A percentile compares a stretch with the other conserved stretches of the same genome.
Conservation (phyloP, 805 yeast genomes). For the Saturnispora silvae region DNA sequence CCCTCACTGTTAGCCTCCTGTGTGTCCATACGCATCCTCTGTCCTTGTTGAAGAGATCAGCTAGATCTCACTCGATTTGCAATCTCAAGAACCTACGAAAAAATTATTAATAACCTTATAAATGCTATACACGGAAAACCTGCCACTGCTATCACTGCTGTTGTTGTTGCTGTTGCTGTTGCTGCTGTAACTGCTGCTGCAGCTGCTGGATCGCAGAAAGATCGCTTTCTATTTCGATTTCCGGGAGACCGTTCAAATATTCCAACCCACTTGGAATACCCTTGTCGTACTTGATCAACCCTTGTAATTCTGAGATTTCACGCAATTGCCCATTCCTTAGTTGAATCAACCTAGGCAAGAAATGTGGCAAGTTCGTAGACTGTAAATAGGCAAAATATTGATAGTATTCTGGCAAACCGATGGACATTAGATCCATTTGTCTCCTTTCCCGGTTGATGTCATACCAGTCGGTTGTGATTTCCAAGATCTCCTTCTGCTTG, state of each 20-base stretch:
- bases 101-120: too few relatives aligned
- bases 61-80: too few relatives aligned
- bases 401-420: slow-evolving; percentile 38
- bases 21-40: too few relatives aligned
- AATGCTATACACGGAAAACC: too few relatives aligned
- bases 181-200: too few relatives aligned
- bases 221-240: slow-evolving; percentile 69
- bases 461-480: slow-evolving; percentile 84
- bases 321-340: slow-evolving; percentile 56
- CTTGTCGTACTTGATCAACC: slow-evolving; percentile 46
- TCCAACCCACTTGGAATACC: slow-evolving; percentile 71
- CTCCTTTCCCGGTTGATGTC: slow-evolving; percentile 82
- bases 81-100: too few relatives aligned
- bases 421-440: slow-evolving; percentile 57
- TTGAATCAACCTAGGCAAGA: slow-evolving; percentile 39
- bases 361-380: slow-evolving; percentile 17
- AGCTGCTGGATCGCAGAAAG: too few relatives aligned
- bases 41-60: too few relatives aligned
- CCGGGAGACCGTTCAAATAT: slow-evolving; percentile 48
- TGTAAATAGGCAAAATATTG: slow-evolving; percentile 23
- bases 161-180: too few relatives aligned
- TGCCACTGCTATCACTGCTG: too few relatives aligned
- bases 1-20: too few relatives aligned
- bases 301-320: slow-evolving; percentile 62
- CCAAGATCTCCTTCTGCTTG: slow-evolving; percentile 51